phyloP scores from a whole-genome alignment of 768 basidiomycete species.

The Mycena haematopus region DNA sequence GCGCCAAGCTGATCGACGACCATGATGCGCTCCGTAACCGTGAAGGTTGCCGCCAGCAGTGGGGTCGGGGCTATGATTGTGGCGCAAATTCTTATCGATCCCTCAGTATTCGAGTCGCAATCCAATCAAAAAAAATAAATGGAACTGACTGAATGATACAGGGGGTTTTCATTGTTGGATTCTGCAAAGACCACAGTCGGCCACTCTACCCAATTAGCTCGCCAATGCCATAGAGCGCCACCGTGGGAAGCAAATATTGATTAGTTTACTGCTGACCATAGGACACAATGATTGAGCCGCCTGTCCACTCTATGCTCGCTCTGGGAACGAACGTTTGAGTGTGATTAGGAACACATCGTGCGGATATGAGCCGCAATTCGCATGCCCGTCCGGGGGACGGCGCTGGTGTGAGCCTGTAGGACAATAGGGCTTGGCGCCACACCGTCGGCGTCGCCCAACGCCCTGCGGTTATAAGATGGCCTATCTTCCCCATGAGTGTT shows the following conservation, averaged over 20 bases:
- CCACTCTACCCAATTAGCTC: slow-evolving; percentile 61
- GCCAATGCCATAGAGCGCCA: slow-evolving; percentile 49
- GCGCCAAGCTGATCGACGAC: slow-evolving; percentile 49
- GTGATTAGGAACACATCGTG: too few species aligned
- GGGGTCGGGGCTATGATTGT: slow-evolving; percentile 65
- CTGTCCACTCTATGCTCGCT: too few species aligned
- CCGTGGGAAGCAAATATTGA: slow-evolving; percentile 59
- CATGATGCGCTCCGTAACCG: slow-evolving; percentile 56
- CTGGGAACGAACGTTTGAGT: too few species aligned
- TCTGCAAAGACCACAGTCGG: slow-evolving; percentile 56
- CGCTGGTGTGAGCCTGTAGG: too few species aligned
- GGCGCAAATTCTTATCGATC: slow-evolving; percentile 42
- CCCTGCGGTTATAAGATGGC: too few species aligned
- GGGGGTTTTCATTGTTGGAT: slow-evolving; percentile 31
- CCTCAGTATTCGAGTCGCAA: not conserved
- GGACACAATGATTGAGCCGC: too few species aligned
- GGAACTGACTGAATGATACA: slow-evolving; percentile 49
- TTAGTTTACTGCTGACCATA: too few species aligned
- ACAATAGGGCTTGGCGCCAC: too few species aligned
- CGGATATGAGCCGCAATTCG: too few species aligned
- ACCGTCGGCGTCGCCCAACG: too few species aligned
- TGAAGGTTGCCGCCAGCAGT: slow-evolving; percentile 61
- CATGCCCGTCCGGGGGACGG: too few species aligned
- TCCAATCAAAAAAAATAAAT: not conserved
- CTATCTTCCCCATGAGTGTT: too few species aligned